Percentiles rank a stretch among this genome's conserved stretches.
Conservation (phyloP, 2,329 filamentous ascomycete genomes). For the Pseudophaeomoniella oleicola region DNA sequence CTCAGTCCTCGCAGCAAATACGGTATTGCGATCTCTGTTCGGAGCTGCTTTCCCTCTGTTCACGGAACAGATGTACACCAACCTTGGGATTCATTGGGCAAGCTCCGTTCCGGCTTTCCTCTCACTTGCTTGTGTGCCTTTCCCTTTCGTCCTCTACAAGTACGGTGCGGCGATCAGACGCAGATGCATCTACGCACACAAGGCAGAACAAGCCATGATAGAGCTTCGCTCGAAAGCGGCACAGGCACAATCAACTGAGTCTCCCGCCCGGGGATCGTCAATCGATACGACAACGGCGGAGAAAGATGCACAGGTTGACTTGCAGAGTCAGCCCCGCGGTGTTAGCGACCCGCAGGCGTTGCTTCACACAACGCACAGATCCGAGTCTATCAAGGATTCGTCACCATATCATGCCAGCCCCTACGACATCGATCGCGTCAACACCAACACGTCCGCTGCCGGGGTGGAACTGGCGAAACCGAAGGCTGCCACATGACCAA, state of each 20-base stretch:
- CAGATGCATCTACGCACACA: conserved; percentile 19
- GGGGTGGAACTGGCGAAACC: conserved; percentile 8
- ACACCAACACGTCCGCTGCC: conserved; percentile 15
- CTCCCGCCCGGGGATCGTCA: not conserved
- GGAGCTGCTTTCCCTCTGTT: conserved; percentile 73
- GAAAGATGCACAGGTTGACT: not conserved
- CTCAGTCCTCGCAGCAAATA: conserved; percentile 61
- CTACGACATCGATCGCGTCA: conserved; percentile 18
- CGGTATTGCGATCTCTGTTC: conserved; percentile 62
- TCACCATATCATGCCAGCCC: conserved; percentile 18
- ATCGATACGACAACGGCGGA: not conserved
- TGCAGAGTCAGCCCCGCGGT: not conserved
- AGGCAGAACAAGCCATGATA: conserved; percentile 10
- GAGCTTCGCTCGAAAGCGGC: conserved; percentile 7
- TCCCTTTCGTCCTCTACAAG: conserved; percentile 63
- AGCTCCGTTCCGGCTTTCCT: conserved; percentile 60
- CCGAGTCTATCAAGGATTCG: no score
- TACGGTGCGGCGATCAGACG: conserved; percentile 51
- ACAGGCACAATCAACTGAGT: not conserved
- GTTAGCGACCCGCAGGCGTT: conserved; percentile 1
- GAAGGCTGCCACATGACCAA: no score
- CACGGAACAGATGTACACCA: conserved; percentile 31
- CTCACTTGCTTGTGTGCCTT: conserved; percentile 54
- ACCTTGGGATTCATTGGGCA: conserved; percentile 62
- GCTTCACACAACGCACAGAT: no score